Base-by-base conservation (phyloP, 768 basidiomycete genomes). In the Podaxis sp. region DNA sequence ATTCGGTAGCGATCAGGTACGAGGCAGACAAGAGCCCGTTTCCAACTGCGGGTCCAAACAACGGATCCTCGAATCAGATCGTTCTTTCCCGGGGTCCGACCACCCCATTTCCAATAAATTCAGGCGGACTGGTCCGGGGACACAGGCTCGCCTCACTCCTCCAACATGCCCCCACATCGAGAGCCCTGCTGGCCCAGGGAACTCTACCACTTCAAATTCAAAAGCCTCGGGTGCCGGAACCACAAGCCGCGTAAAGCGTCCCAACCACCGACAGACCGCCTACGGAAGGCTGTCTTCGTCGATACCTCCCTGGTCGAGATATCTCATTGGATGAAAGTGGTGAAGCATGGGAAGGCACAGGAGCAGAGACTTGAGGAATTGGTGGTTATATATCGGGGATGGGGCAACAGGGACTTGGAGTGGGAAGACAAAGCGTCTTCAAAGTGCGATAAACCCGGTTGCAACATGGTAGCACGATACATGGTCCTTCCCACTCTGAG, bases 401-500 rank as follows among this genome's bases (percentile, higher is more conserved):
- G 56, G 56, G 40, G 29, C 8, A 25, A 43, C 13, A 11, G 7
- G 13, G 40, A 41, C 9, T 24, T 15, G 36, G 40, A 17, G 6
- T 43, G 5, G 56, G n/a, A 46, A 9, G 29, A 17, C 6, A 19
- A 46, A 46, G 43, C 7, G 6, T 17, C 43, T 17, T 17, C 43
- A 19, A 46, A 19, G 19, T 46, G 43, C 43, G 19, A 46, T 17
- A 46, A 46, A 46, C 43, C 43, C 7, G 17, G n/a, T 46, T 46
- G 43, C 43, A 46, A 46, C 43, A 19, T 17, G 13, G 15, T 22
- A 12, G 40, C 56, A 17, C 40, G 13, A 25, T 43, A 29, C 27
- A 43, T 57, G 56, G 9, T 27, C 38, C 40, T 57, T 41, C 56
- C 56, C 17, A 29, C 56, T 9, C 56, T 57, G 15, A 57, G 19